Evolutionary conservation across 306 rosid species (phyloP), one percentile per base, ranked within the genome.

Genomic region (Vicia faba): DNA sequence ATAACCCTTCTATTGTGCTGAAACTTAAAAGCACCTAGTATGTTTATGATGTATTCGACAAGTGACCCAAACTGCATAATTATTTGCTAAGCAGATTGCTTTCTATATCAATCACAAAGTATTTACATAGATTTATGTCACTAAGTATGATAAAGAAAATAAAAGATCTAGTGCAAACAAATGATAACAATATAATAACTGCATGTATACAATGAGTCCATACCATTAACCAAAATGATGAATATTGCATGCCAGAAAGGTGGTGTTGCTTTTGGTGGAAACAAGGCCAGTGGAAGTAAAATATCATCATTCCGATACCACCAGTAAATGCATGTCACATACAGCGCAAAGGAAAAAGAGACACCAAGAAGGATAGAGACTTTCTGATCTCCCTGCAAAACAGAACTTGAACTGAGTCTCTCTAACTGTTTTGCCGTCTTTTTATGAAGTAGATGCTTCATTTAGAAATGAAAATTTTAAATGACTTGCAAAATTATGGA

Each of bases 201-300:
- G 45, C 43, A 49, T 18, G 16, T 23, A 31, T 16, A 41, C 54
- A 31, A 28, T 35, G 80, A 61, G 63, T 36, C n/a, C 87, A 40
- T 91, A 95, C 99, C 99, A 67, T 95, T 90, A 19, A 88, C 95
- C 85, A 95, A 67, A 73, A 86, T 80, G 83, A 88, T 85, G 79
- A 90, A 95, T 61, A 95, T 63, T 23, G 95, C 84, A 78, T 88
- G 91, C 97, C 97, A 90, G 72, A 95, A 90, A 5, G 91, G 88
- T 13, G 89, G 90, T 18, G 82, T 77, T 49, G 85, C 69, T 75
- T 80, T 82, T 57, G 96, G 99, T 36, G 99, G 97, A 79, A 90
- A 76, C 96, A 95, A 76, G 56, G 71, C 79, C 77, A 95, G 69
- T 1, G 96, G 90, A 65, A 74, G 78, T 11, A 95, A 70, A 74